Conservation (phyloP, 2,329 filamentous ascomycete species). For the Ophiostoma montium region DNA sequence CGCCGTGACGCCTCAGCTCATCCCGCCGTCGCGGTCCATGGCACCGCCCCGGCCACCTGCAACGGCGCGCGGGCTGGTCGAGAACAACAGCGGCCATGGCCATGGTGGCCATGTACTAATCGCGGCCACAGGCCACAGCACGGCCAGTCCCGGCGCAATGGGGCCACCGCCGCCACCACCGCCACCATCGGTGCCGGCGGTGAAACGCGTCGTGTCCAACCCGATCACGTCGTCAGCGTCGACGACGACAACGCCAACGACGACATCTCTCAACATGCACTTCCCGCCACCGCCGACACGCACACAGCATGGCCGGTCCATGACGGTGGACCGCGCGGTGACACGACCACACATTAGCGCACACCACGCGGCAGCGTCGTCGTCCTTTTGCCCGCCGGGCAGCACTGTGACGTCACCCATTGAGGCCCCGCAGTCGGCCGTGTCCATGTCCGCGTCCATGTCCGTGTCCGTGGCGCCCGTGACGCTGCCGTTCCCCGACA, state of each 20-base stretch:
- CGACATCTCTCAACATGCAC: constrained; percentile 14
- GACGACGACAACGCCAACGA: constrained; percentile 16
- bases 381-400: background rate
- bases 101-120: background rate
- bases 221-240: constrained; percentile 28
- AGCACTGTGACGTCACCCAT: background rate
- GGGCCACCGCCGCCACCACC: constrained; percentile 9
- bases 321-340: constrained; percentile 33
- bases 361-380: background rate
- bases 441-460: no score
- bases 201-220: constrained; percentile 31
- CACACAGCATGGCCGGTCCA: constrained; percentile 29
- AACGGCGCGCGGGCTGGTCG: constrained; percentile 15
- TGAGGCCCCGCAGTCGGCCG: background rate
- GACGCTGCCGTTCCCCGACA: constrained; percentile 52
- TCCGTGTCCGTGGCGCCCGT: background rate
- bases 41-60: background rate
- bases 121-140: background rate
- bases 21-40: background rate
- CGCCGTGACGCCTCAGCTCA: background rate
- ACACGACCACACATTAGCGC: constrained; percentile 15
- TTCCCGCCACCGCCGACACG: constrained; percentile 27
- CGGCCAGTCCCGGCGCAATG: background rate
- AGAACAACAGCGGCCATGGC: constrained; percentile 8
- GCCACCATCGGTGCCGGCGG: constrained; percentile 13